A percentile compares a stretch with the other conserved stretches of the same genome.
These are phyloP conservation scores for Cytospora paraplurivora DNA, from an alignment of 2,329 filamentous ascomycete species.

Conservation along the genomic window DNA sequence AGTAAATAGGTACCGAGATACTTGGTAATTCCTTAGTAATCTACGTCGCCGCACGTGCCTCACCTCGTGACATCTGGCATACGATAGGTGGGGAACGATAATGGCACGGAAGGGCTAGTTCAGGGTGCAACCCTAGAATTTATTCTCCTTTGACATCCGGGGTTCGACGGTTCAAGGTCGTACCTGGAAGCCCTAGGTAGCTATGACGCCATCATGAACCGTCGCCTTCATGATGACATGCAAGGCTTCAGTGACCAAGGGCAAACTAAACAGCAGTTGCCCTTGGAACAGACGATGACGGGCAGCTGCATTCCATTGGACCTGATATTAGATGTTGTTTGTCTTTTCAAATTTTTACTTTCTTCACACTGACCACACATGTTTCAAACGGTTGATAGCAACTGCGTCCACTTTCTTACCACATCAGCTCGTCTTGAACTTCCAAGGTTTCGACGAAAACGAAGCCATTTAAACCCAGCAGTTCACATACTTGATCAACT, in stretches of 20 bases:
- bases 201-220: constrained; percentile 2
- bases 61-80: no score
- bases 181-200: background rate
- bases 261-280: no score
- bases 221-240: constrained; percentile 3
- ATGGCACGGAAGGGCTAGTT: background rate
- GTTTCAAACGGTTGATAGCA: background rate
- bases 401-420: background rate
- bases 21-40: no score
- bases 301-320: background rate
- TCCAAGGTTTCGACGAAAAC: no score
- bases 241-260: background rate
- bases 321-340: background rate
- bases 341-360: background rate
- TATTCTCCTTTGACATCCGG: background rate
- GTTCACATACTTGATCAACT: background rate
- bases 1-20: no score
- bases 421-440: no score
- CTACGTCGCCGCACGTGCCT: no score
- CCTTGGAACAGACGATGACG: background rate
- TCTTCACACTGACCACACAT: background rate
- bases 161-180: background rate
- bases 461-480: background rate
- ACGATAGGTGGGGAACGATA: background rate
- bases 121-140: background rate